phyloP scores from a whole-genome alignment of 179 eudicot genomes.

The Amaranthus tricolor region DNA sequence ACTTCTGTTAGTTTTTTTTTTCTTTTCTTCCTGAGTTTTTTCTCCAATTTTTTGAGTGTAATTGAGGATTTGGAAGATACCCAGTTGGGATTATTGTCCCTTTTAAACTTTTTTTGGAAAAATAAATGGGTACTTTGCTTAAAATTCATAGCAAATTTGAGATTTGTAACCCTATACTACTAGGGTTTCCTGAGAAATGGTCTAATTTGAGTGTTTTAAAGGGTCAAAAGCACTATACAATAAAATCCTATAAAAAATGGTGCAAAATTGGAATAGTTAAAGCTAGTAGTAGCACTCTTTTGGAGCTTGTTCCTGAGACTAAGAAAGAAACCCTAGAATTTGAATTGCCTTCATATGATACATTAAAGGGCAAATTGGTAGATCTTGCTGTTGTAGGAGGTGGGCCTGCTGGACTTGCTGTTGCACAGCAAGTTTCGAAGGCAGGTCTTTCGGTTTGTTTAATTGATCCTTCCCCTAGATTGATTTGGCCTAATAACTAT shows the following conservation, averaged over 20 bases:
- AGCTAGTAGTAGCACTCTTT: conserved; percentile 58
- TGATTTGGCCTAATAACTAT: conserved; percentile 98
- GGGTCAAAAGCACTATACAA: conserved; percentile 33
- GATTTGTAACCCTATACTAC: conserved; percentile 50
- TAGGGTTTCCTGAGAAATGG: conserved; percentile 56
- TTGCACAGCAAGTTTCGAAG: conserved; percentile 91
- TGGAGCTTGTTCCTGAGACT: conserved; percentile 85
- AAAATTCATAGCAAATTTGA: conserved; percentile 73
- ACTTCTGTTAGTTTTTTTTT: conserved; percentile 8
- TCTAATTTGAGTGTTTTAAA: conserved; percentile 37
- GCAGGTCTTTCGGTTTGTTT: conserved; percentile 91
- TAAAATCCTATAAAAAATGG: conserved; percentile 37
- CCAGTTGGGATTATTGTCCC: conserved; percentile 23
- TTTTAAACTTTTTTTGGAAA: background rate
- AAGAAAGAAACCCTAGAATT: conserved; percentile 91
- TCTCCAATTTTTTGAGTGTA: background rate
- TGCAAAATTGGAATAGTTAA: conserved; percentile 36
- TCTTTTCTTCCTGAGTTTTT: background rate
- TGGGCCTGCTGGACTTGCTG: conserved; percentile 97
- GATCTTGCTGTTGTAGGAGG: conserved; percentile 95
- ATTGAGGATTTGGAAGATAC: conserved; percentile 28
- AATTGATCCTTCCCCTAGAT: conserved; percentile 80
- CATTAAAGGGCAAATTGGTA: conserved; percentile 65
- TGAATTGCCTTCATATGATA: conserved; percentile 84
- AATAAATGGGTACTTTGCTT: conserved; percentile 73